Percentiles rank a stretch among this genome's conserved stretches.
Conservation (phyloP, 2,329 filamentous ascomycete species). For the Clonostachys rhizophaga region DNA sequence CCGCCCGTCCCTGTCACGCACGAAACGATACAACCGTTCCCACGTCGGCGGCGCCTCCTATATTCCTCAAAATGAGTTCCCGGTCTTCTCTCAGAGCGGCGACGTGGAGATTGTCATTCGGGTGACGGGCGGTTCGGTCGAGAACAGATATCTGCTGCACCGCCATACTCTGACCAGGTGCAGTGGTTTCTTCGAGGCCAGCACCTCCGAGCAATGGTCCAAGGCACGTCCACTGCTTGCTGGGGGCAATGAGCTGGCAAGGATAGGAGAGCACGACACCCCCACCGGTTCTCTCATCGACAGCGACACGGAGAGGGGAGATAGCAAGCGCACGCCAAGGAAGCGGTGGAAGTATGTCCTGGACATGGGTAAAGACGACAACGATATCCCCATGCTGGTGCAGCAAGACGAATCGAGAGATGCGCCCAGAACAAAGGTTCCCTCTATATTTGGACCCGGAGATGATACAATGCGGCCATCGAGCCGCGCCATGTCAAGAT, state of each 20-base stretch:
- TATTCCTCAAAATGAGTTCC: slow-evolving; percentile 83
- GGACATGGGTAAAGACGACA: slow-evolving; percentile 66
- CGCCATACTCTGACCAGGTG: slow-evolving; percentile 82
- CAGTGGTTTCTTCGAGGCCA: slow-evolving; percentile 90
- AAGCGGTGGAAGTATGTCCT: slow-evolving; percentile 84
- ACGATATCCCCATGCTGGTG: slow-evolving; percentile 83
- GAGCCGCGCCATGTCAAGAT: slow-evolving; percentile 34
- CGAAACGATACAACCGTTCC: slow-evolving; percentile 74
- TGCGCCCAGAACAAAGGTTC: slow-evolving; percentile 4
- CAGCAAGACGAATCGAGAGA: slow-evolving; percentile 57
- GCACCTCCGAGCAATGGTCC: slow-evolving; percentile 73
- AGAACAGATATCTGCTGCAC: slow-evolving; percentile 85
- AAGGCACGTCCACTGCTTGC: slow-evolving; percentile 19
- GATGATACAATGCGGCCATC: background rate
- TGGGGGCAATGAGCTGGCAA: slow-evolving; percentile 41
- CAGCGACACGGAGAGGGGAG: slow-evolving; percentile 11
- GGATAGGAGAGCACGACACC: slow-evolving; percentile 40
- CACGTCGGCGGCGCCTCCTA: slow-evolving; percentile 69
- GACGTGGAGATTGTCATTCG: slow-evolving; percentile 87
- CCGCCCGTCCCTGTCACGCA: slow-evolving; percentile 52
- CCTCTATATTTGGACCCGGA: slow-evolving; percentile 23
- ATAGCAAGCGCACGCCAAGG: slow-evolving; percentile 9
- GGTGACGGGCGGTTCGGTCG: slow-evolving; percentile 39
- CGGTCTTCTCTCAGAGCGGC: slow-evolving; percentile 82
- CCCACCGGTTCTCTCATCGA: slow-evolving; percentile 8